These are phyloP conservation scores for Suillus paluster DNA, from an alignment of 768 basidiomycete genomes.

Conservation along the genomic window DNA sequence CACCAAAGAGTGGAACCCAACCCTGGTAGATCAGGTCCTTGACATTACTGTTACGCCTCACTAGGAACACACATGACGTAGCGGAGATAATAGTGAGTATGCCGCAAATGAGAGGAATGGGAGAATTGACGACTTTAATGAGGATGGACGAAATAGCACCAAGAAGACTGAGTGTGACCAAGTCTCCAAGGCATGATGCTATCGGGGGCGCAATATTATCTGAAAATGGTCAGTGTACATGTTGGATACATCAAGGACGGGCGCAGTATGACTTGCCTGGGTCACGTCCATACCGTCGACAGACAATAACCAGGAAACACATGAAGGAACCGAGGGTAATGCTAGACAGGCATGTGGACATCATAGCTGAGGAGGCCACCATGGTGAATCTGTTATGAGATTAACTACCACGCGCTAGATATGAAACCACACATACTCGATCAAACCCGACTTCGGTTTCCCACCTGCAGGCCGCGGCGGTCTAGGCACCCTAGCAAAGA, in stretches of 20 bases:
- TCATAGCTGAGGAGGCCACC: constrained; percentile 80
- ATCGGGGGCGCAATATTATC: constrained; percentile 97
- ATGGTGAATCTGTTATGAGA: constrained; percentile 63
- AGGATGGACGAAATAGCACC: constrained; percentile 76
- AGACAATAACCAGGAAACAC: constrained; percentile 80
- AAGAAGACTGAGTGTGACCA: constrained; percentile 86
- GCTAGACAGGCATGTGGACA: constrained; percentile 77
- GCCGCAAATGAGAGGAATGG: constrained; percentile 61
- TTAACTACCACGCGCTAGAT: constrained; percentile 10
- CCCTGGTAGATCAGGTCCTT: constrained; percentile 78
- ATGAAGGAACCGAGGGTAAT: constrained; percentile 90
- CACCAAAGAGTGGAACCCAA: constrained; percentile 90
- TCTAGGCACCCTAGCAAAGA: constrained; percentile 24
- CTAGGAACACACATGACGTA: constrained; percentile 56
- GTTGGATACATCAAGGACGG: not conserved
- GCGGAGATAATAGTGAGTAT: constrained; percentile 53
- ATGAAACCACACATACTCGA: constrained; percentile 36
- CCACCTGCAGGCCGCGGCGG: constrained; percentile 30
- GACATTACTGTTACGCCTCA: constrained; percentile 69
- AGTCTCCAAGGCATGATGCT: constrained; percentile 90
- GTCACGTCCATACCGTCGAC: constrained; percentile 75
- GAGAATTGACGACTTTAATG: constrained; percentile 65
- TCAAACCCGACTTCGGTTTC: constrained; percentile 41
- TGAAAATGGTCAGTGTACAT: constrained; percentile 30
- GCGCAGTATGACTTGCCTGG: constrained; percentile 60